A percentile compares a stretch with the other conserved stretches of the same genome.
These are phyloP conservation scores for Bifiguratus adelaidae DNA, from an alignment of 192 early-diverging fungal species.

Conservation along the genomic window DNA sequence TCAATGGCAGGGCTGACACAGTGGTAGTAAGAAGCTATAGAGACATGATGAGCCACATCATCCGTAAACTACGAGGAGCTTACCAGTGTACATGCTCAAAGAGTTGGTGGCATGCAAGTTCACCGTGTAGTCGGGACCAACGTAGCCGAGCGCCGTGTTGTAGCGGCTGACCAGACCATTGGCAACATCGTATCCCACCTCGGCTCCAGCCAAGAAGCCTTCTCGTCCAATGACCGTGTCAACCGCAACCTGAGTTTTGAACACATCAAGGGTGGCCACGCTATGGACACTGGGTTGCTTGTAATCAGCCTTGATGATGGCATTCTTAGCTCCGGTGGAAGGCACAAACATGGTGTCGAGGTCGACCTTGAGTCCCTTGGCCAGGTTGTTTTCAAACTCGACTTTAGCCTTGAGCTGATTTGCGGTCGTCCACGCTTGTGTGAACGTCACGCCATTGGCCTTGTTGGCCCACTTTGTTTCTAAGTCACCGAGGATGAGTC, in stretches of 20 bases:
- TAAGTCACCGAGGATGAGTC: conserved; percentile 80
- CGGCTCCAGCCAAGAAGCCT: conserved; percentile 86
- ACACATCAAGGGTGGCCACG: too few relatives aligned
- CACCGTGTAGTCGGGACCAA: conserved; percentile 78
- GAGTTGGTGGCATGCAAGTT: conserved; percentile 87
- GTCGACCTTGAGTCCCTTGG: conserved; percentile 89
- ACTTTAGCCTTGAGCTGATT: conserved; percentile 79
- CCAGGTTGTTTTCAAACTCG: conserved; percentile 80
- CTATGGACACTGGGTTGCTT: conserved; percentile 86
- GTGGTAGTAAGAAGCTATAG: conserved; percentile 76
- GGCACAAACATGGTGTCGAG: conserved; percentile 66
- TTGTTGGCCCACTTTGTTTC: conserved; percentile 94
- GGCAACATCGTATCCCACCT: conserved; percentile 88
- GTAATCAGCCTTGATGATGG: conserved; percentile 76
- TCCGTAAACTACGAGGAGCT: too few relatives aligned
- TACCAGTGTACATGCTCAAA: conserved; percentile 65
- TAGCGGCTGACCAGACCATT: conserved; percentile 84
- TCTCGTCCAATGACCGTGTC: conserved; percentile 85
- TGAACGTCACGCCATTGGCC: conserved; percentile 80
- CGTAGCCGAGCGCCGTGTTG: conserved; percentile 81
- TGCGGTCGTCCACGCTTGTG: conserved; percentile 86
- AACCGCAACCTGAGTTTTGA: conserved; percentile 76
- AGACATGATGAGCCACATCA: too few relatives aligned
- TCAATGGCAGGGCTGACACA: conserved; percentile 61
- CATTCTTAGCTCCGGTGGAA: conserved; percentile 58